Evolutionary conservation across 805 yeast species (phyloP), one percentile per base, ranked within the genome.

Genomic region (Lipomyces orientalis): DNA sequence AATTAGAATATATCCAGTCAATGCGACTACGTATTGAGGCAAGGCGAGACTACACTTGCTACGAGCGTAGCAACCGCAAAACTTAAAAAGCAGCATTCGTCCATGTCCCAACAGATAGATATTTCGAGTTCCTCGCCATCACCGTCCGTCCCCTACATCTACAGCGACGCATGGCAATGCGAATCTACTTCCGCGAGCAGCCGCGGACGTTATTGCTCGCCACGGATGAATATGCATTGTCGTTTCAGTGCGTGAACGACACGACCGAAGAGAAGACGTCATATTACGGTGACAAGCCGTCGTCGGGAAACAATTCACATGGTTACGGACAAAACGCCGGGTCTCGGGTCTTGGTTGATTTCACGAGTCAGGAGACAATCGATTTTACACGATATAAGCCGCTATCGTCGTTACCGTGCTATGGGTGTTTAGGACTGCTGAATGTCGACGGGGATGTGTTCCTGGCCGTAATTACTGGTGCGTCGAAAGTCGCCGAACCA

Each of bases 401-500:
- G 6, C 76, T 85, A 39, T 69, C 83, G 14, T 76, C 76, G 22
- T 75, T 80, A 25, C 84, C 84, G 5, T 80, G 86, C 29, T 79
- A 75, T 55, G 84, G 84, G n/a, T 78, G 93, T 75, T 78, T 95
- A 19, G 99, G 99, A 0, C 79, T 95, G 57, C 89, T 94, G 51
- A 86, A 87, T 62, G 83, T 93, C 52, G 88, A 86, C 14, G 81
- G 83, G 6, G 88, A 90, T 64, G 85, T 87, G 2, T 95, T 88
- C 74, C 78, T 94, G 51, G 90, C 96, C 61, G 86, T 91, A 0
- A 91, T 95, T 62, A 88, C 96, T 0, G 89, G 91, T 0, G 87
- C 90, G 37, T 79, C 86, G 1, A 85, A 87, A 70, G 97, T 91
- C 12, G 98, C 98, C 0, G 81, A 84, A 34, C 98, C 98, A 0